Evolutionary conservation across 1,139 yeast genomes (phyloP).

Genomic region (Lodderomyces beijingensis): DNA sequence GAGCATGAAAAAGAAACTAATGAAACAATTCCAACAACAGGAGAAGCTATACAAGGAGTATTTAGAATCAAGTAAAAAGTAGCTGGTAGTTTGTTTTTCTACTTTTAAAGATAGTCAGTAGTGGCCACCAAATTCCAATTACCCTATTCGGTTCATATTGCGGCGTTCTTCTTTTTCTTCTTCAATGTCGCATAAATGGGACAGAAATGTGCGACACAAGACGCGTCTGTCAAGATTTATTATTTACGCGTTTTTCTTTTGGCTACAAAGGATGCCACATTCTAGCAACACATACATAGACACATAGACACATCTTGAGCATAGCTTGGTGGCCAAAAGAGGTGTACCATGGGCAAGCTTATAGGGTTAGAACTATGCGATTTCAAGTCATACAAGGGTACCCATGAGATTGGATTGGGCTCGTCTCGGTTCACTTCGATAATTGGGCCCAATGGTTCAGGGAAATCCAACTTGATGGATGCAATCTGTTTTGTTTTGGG

Average conservation of each 20-base stretch:
- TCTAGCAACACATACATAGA: no score
- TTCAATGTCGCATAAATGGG: constrained; percentile 1
- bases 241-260: no score
- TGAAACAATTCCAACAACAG: constrained; percentile 75
- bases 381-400: constrained; percentile 87
- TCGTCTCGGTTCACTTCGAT: constrained; percentile 80
- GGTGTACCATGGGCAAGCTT: constrained; percentile 74
- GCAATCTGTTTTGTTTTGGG: constrained; percentile 96
- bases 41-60: constrained; percentile 76
- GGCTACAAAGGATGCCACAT: no score
- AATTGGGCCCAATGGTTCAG: constrained; percentile 98
- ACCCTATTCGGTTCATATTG: no score
- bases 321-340: no score
- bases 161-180: no score
- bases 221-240: no score
- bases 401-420: constrained; percentile 76
- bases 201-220: no score
- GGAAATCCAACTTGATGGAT: constrained; percentile 97
- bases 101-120: no score
- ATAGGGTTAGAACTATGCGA: constrained; percentile 73
- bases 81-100: no score
- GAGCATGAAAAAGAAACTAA: constrained; percentile 76
- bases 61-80: constrained; percentile 17
- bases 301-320: no score
- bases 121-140: no score